A percentile compares a stretch with the other conserved stretches of the same genome.
Conservation (phyloP, 495 filamentous ascomycete species). For the Tetracladium setigerum region DNA sequence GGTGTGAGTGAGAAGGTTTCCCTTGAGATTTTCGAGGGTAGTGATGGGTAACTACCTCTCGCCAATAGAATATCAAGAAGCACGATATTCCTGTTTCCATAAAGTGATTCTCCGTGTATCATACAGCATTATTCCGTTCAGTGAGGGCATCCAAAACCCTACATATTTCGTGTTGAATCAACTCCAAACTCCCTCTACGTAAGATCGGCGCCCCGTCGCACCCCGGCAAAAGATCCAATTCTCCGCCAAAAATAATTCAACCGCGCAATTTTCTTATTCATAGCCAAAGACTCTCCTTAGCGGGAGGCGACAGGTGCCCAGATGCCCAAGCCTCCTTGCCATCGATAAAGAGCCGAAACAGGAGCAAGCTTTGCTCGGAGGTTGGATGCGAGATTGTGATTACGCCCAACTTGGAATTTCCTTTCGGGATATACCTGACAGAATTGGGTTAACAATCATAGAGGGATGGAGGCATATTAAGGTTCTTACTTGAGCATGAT, state of each 20-base stretch:
- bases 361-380: constrained; percentile 54
- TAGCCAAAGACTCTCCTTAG: constrained; percentile 23
- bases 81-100: too few species aligned
- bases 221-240: neutral
- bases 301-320: constrained; percentile 44
- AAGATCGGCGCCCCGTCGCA: too few species aligned
- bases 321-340: constrained; percentile 71
- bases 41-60: too few species aligned
- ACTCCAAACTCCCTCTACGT: too few species aligned
- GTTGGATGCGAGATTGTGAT: constrained; percentile 71
- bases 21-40: too few species aligned
- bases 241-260: neutral
- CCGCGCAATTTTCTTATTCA: constrained; percentile 1
- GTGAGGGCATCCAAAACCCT: too few species aligned
- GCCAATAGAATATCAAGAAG: too few species aligned
- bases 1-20: too few species aligned
- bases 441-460: neutral
- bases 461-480: neutral
- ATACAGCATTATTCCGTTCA: too few species aligned
- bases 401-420: constrained; percentile 85
- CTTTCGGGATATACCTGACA: constrained; percentile 66
- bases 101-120: too few species aligned
- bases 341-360: constrained; percentile 78
- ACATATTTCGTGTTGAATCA: too few species aligned
- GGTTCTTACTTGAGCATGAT: constrained; percentile 60